phyloP scores from a whole-genome alignment of 495 filamentous ascomycete genomes.

The Bacidia rubella region DNA sequence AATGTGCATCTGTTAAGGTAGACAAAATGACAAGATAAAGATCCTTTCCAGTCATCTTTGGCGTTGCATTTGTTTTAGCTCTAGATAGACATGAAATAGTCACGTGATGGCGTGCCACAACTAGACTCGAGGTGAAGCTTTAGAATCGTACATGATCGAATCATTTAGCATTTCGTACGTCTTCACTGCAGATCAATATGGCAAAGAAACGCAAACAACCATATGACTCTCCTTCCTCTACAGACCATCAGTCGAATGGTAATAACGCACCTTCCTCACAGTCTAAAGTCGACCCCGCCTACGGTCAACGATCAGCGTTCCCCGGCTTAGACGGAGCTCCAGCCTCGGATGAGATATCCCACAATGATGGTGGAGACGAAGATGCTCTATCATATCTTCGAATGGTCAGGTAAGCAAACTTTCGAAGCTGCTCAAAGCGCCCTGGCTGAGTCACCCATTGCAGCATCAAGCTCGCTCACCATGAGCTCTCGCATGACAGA shows the following conservation, averaged over 20 bases:
- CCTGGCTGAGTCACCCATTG: not conserved
- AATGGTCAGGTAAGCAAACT: conserved; percentile 58
- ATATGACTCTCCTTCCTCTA: not conserved
- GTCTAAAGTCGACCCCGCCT: conserved; percentile 47
- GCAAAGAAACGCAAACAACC: conserved; percentile 10
- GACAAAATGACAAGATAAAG: not conserved
- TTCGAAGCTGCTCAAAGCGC: not conserved
- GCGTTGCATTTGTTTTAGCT: too few relatives aligned
- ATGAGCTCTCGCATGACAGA: not conserved
- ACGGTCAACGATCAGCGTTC: conserved; percentile 65
- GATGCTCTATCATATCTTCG: conserved; percentile 64
- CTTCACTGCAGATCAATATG: not conserved
- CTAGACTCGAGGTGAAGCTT: not conserved
- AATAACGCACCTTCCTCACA: conserved; percentile 8
- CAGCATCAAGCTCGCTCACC: not conserved
- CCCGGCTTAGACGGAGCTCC: conserved; percentile 45
- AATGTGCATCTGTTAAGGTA: not conserved
- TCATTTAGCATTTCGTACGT: not conserved
- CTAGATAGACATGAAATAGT: too few relatives aligned
- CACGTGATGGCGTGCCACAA: too few relatives aligned
- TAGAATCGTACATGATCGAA: not conserved
- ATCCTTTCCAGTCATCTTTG: not conserved
- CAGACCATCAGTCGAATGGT: conserved; percentile 2
- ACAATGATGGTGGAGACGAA: conserved; percentile 33
- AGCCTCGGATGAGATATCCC: conserved; percentile 23